A percentile compares a stretch with the other conserved stretches of the same genome.
These are phyloP conservation scores for Trypanosoma grayi DNA, from an alignment of 208 protist genomes.

Conservation along the genomic window DNA sequence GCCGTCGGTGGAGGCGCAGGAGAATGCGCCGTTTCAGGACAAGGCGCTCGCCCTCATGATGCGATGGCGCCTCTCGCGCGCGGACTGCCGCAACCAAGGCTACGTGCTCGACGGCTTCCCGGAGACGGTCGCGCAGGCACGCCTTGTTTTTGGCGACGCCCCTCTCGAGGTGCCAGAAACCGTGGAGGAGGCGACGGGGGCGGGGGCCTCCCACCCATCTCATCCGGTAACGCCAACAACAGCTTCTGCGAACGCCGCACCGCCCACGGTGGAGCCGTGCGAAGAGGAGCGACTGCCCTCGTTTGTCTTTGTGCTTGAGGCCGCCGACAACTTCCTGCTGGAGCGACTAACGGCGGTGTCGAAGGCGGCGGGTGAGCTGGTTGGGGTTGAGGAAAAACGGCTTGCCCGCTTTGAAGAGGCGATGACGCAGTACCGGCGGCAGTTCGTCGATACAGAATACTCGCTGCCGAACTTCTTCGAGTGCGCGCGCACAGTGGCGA, in stretches of 20 bases:
- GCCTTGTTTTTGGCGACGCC: conserved; percentile 74
- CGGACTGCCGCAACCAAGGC: conserved; percentile 89
- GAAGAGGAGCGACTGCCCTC: conserved; percentile 66
- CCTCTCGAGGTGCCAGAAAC: conserved; percentile 53
- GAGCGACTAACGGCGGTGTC: conserved; percentile 54
- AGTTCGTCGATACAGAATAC: conserved; percentile 64
- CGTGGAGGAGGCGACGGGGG: conserved; percentile 88
- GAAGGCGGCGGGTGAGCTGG: not conserved
- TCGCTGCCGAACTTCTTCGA: conserved; percentile 80
- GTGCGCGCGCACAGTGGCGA: conserved; percentile 48
- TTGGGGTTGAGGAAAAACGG: conserved; percentile 25
- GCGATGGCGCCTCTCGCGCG: conserved; percentile 78
- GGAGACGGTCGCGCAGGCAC: conserved; percentile 73
- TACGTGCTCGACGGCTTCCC: conserved; percentile 93
- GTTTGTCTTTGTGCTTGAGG: conserved; percentile 76
- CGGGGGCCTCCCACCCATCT: too few species aligned
- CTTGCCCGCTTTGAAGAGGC: conserved; percentile 63
- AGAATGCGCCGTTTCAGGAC: conserved; percentile 76
- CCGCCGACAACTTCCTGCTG: conserved; percentile 71
- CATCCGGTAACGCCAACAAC: too few species aligned
- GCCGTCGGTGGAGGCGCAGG: conserved; percentile 30
- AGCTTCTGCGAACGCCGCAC: conserved; percentile 13
- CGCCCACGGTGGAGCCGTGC: conserved; percentile 35
- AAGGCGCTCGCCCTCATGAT: conserved; percentile 86
- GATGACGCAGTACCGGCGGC: conserved; percentile 45